Evolutionary conservation across 768 basidiomycete species (phyloP), one percentile per base, ranked within the genome.

Genomic region (Melanogaster broomeanus): DNA sequence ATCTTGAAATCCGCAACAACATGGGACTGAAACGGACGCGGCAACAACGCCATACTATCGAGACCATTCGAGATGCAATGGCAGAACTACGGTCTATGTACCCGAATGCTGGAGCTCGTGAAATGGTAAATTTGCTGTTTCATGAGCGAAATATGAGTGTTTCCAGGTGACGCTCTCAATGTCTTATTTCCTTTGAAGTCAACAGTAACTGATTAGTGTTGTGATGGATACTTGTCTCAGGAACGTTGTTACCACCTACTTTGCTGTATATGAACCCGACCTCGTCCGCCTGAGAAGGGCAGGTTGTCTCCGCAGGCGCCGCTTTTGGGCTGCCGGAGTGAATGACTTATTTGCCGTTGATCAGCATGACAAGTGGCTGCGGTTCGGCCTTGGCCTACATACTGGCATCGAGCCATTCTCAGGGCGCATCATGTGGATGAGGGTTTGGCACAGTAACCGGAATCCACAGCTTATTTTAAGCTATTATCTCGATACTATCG

Each of bases 331-430:
- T 3, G 75, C 77, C 6, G 77, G 77, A 1, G 66, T 76, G 0
- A 77, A 70, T 28, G 72, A 79, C 42, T 33, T 74, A 0, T 61
- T 64, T 49, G 49, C 63, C 5, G 48, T 71, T 12, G 72, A 80
- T 51, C 78, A 80, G 55, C 76, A 80, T 54, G 74, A 80, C 52
- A 80, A 80, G 43, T 78, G 72, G 73, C 60, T 62, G 33, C 49
- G 59, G 5, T 78, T 72, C 59, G 74, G 74, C 0, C 61, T 79
- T 0, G 64, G 50, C 19, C 57, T 74, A 40, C 61, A 67, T 37
- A 21, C 56, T 31, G 56, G 57, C 13, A 33, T 61, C 2, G 61
- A 69, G 13, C 59, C 59, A 7, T 59, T 52, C 16, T 18, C 54
- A 5, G 61, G 67, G 0, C 10, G 25, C 1, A 58, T 67, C 9